A percentile compares a stretch with the other conserved stretches of the same genome.
These are phyloP conservation scores for Phaffia tasmanica DNA, from an alignment of 768 basidiomycete species.

Conservation along the genomic window DNA sequence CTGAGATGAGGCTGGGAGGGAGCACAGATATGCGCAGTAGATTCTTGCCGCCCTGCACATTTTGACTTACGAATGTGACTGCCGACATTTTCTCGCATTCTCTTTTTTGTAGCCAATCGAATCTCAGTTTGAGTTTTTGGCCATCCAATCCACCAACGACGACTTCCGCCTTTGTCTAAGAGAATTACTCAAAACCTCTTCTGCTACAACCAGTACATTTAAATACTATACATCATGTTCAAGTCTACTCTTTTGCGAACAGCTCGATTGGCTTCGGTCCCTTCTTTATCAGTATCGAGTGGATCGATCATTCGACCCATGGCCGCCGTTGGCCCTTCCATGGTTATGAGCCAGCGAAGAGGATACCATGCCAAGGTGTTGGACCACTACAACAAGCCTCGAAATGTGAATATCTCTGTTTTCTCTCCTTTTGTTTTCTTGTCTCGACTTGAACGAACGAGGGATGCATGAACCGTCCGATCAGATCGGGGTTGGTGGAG, in stretches of 20 bases:
- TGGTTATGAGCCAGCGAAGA: constrained; percentile 40
- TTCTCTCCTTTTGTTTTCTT: not conserved
- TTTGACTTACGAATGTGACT: no score
- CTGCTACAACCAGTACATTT: no score
- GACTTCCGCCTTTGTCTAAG: no score
- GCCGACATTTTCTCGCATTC: no score
- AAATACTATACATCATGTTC: not conserved
- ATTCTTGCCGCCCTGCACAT: no score
- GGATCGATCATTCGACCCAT: not conserved
- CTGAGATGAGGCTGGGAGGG: no score
- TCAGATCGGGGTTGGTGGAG: not conserved
- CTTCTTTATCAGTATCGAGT: not conserved
- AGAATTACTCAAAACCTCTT: no score
- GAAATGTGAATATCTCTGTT: constrained; percentile 59
- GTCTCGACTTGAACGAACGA: not conserved
- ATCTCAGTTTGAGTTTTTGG: not conserved
- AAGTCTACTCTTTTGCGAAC: constrained; percentile 1
- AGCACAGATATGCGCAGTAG: no score
- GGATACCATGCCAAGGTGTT: constrained; percentile 90
- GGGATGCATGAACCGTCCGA: not conserved
- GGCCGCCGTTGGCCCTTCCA: not conserved
- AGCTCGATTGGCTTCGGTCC: not conserved
- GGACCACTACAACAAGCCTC: constrained; percentile 85
- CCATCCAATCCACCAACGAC: not conserved
- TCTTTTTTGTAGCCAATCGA: no score